Conservation (phyloP, 2,329 filamentous ascomycete species). For the Botrytis tulipae region DNA sequence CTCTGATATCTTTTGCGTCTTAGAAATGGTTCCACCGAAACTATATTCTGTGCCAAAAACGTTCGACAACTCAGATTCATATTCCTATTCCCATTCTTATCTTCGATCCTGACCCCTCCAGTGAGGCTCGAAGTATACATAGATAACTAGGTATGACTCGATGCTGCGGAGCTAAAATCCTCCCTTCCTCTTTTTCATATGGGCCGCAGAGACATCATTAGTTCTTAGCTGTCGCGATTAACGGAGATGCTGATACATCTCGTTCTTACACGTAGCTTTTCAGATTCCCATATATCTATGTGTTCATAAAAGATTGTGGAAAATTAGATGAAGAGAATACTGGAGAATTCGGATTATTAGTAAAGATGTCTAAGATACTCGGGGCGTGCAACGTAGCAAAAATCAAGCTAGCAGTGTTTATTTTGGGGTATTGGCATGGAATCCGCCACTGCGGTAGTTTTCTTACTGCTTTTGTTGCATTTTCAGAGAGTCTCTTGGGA, state of each 20-base stretch:
- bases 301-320: not conserved
- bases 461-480: too few relatives aligned
- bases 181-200: not conserved
- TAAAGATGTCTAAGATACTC: too few relatives aligned
- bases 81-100: too few relatives aligned
- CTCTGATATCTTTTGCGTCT: not conserved
- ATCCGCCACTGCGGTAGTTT: too few relatives aligned
- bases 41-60: not conserved
- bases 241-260: not conserved
- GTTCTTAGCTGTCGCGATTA: not conserved
- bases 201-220: too few relatives aligned
- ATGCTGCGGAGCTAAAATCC: not conserved
- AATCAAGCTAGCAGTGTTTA: too few relatives aligned
- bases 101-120: not conserved
- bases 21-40: not conserved
- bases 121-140: not conserved
- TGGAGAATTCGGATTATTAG: too few relatives aligned
- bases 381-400: too few relatives aligned
- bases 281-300: not conserved
- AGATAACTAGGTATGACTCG: not conserved
- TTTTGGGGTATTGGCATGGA: too few relatives aligned
- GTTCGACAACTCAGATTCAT: not conserved
- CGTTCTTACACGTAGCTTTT: not conserved
- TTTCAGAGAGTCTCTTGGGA: too few relatives aligned
- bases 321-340: too few relatives aligned